Conservation (phyloP, 495 filamentous ascomycete species). For the Cercophora newfieldiana region DNA sequence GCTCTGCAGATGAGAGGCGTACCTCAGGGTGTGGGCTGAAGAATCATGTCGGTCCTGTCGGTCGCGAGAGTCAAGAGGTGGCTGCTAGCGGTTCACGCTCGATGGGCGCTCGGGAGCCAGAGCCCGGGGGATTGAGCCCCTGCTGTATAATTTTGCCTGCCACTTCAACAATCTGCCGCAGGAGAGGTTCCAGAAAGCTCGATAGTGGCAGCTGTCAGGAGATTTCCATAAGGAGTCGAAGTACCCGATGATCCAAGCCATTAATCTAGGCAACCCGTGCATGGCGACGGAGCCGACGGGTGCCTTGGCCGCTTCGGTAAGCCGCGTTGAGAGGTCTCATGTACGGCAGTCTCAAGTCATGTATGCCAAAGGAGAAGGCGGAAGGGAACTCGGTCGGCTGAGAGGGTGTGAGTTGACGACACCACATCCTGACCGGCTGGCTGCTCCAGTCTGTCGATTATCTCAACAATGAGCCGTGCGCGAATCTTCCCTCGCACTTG, state of each 20-base stretch:
- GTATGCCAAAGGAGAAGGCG: conserved; percentile 29
- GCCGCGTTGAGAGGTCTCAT: conserved; percentile 17
- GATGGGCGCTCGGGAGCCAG: conserved; percentile 3
- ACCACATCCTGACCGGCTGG: conserved; percentile 3
- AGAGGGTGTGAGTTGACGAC: conserved; percentile 11
- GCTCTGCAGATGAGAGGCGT: conserved; percentile 10
- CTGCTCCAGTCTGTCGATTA: neutral
- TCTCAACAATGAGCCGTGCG: neutral
- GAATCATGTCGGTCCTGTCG: conserved; percentile 10
- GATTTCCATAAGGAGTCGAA: conserved; percentile 12
- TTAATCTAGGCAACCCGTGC: conserved; percentile 5
- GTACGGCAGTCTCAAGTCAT: conserved; percentile 26
- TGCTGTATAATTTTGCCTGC: conserved; percentile 17
- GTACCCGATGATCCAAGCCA: conserved; percentile 14
- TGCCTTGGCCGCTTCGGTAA: conserved; percentile 20
- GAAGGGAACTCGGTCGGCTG: conserved; percentile 10
- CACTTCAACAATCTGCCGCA: conserved; percentile 19
- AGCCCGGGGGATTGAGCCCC: conserved; percentile 24
- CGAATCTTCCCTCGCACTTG: neutral
- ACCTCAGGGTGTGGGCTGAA: conserved; percentile 6
- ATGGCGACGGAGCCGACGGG: conserved; percentile 5
- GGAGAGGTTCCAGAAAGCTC: conserved; percentile 22
- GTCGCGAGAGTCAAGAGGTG: conserved; percentile 15
- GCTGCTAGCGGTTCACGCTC: conserved; percentile 18
- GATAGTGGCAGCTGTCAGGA: conserved; percentile 23